Evolutionary conservation across 164 flowering plant species (phyloP), one percentile per base, ranked within the genome.

Genomic region (Piper betle): DNA sequence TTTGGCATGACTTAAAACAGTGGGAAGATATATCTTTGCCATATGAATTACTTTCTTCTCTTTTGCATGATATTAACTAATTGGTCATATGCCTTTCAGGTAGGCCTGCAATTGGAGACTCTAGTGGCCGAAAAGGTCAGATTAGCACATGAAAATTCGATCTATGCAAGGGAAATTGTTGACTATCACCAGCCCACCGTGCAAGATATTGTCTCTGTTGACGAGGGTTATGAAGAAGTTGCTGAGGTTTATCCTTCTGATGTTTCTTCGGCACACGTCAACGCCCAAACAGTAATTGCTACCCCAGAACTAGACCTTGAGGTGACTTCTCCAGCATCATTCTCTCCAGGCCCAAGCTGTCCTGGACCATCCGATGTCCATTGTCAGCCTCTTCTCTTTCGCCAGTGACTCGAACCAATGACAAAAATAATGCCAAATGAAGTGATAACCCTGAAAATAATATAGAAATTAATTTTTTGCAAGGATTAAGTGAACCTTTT

Each of bases 171-270:
- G 18, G 98, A 92, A 80, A 92, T 92, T 48, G 96, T 92, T 2
- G 98, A 92, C 62, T 92, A 85, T 69, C 96, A 92, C 62, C 96
- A 92, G 59, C 86, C 88, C 20, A 88, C 92, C 4, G 87, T 92
- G 98, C 95, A 92, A 73, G 96, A 88, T 67, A 81, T 92, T 37
- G 96, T 87, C 15, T 89, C 85, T 68, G 53, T 89, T 61, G 93
- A 92, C 54, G 96, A 92, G 61, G 85, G 88, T 6, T 79, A 64
- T 39, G 96, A 92, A 75, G 96, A 89, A 75, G 98, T 85, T 38
- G 77, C 86, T 37, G 87, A 87, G 70, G 88, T 87, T 33, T 73
- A 71, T 55, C 86, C 84, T 25, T 66, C 75, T 25, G 56, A 82
- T 37, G 53, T 72, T 54, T 59, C 72, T 10, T 56, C 66, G 11